Base-by-base conservation (phyloP, 306 rosid species). In the Trifolium dubium region DNA sequence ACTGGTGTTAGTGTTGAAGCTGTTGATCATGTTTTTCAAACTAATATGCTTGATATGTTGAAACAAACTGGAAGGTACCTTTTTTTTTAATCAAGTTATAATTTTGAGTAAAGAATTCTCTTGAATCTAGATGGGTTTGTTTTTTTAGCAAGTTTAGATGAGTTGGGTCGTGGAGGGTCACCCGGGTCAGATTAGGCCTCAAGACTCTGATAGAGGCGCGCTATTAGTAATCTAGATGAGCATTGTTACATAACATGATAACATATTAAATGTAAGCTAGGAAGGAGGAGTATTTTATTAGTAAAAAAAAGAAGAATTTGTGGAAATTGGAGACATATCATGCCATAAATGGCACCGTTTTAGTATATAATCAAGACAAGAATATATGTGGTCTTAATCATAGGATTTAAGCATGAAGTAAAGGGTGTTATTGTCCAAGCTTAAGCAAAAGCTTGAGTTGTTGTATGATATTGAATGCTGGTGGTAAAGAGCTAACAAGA, bases 1-100 rank as follows among this genome's bases (percentile, higher is more conserved):
- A 90, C 98, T 0, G 98, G 97, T 60, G 98, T 93, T 71, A 93
- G 98, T 51, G 98, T 93, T 8, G 98, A 93, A 83, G 98, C 98
- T 2, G 98, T 93, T 47, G 98, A 93, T 84, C 97, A 93, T 77
- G 96, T 91, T 3, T 93, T 93, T 69, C 98, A 93, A 89, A 93
- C 98, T 65, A 93, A 91, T 43, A 93, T 93, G 98, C 98, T 91
- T 1, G 98, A 93, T 81, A 93, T 93, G 98, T 86, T 91, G 29
- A 93, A 93, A 68, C 98, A 91, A 80, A 93, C 98, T 46, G 97
- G 98, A 78, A 74, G 98, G 98, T 93, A 76, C 47, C 49, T 74
- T 2, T 40, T 14, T 47, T 49, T 49, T 73, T 31, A 1, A 6
- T 29, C 2, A 62, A 34, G 30, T 29, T 29, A n/a, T 44, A 23